A percentile compares a stretch with the other conserved stretches of the same genome.
phyloP scores from a whole-genome alignment of 495 filamentous ascomycete genomes.

The Choiromyces venosus region DNA sequence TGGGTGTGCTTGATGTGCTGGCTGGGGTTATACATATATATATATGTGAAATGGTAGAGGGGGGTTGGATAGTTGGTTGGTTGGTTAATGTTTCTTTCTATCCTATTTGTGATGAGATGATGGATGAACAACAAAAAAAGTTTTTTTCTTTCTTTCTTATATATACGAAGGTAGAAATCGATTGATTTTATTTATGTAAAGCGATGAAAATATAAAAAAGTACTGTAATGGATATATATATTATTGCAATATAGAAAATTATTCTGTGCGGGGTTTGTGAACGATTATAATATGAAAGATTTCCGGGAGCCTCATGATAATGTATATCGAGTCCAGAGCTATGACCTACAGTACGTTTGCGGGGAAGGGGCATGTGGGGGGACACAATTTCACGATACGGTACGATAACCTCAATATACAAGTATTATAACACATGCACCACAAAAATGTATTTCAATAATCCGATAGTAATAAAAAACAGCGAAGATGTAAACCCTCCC shows the following conservation, averaged over 20 bases:
- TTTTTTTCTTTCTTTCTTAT: no score
- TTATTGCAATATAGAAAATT: no score
- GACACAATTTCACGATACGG: neutral
- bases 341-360: neutral
- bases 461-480: neutral
- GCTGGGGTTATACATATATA: neutral
- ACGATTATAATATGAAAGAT: neutral
- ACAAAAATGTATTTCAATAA: neutral
- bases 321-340: neutral
- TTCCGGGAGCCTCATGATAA: neutral
- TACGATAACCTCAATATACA: no score
- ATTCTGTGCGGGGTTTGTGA: neutral
- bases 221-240: slow-evolving; percentile 26
- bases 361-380: neutral
- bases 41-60: neutral
- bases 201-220: slow-evolving; percentile 1
- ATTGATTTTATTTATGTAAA: neutral
- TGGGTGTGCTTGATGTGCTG: slow-evolving; percentile 48
- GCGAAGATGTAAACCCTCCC: slow-evolving; percentile 1
- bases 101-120: neutral
- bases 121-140: neutral
- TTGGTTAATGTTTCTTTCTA: neutral
- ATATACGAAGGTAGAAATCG: neutral
- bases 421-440: neutral
- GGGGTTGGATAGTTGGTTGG: neutral